Evolutionary conservation across 345 rosid species (phyloP).

Genomic region (Populus euphratica): DNA sequence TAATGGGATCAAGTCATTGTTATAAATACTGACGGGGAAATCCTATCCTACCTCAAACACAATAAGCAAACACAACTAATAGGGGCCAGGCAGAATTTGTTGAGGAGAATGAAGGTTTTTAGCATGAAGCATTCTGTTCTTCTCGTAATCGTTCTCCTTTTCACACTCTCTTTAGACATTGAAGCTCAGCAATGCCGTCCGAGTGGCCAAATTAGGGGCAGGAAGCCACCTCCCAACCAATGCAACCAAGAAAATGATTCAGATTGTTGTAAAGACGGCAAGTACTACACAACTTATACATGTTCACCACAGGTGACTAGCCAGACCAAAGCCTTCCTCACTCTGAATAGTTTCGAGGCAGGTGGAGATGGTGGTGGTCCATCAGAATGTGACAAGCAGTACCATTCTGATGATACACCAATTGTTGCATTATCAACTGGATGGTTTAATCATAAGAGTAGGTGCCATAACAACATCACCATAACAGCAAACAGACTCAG

Average conservation of each 20-base stretch:
- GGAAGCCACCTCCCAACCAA: neutral
- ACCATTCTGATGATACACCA: slow-evolving; percentile 5
- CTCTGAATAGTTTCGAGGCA: slow-evolving; percentile 9
- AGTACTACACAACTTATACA: slow-evolving; percentile 13
- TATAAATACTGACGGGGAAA: too few species aligned
- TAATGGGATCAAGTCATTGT: too few species aligned
- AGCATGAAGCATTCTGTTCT: neutral
- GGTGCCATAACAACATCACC: slow-evolving; percentile 4
- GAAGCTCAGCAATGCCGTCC: neutral
- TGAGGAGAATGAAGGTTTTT: neutral
- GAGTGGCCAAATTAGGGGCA: neutral
- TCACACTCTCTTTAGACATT: neutral
- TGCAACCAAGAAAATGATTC: slow-evolving; percentile 4
- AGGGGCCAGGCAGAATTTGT: too few species aligned
- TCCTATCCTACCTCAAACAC: too few species aligned
- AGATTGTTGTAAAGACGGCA: slow-evolving; percentile 18
- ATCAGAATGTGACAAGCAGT: slow-evolving; percentile 11
- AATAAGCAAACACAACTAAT: too few species aligned
- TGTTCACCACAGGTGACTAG: slow-evolving; percentile 23
- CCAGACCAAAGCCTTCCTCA: slow-evolving; percentile 21
- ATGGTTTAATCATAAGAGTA: slow-evolving; percentile 5
- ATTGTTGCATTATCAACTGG: slow-evolving; percentile 7
- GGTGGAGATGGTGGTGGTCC: slow-evolving; percentile 14
- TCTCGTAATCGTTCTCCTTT: neutral
- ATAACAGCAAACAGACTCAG: neutral